These are phyloP conservation scores for Podila horticola DNA, from an alignment of 192 early-diverging fungal species.

Conservation along the genomic window DNA sequence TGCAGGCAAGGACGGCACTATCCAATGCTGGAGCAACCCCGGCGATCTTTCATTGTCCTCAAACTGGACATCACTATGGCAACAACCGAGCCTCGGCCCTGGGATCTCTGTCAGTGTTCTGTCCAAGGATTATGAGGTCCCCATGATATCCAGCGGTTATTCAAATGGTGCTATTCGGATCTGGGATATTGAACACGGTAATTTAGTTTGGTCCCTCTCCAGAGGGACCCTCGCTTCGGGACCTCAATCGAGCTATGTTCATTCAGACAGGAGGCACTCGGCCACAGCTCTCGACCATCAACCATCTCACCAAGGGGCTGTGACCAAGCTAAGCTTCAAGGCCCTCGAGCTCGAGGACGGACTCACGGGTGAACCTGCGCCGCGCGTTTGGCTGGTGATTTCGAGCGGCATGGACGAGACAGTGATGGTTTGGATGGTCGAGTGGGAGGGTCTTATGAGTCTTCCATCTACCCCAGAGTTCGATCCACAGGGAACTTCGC, in stretches of 20 bases:
- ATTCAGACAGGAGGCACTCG: constrained; percentile 8
- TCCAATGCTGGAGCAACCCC: constrained; percentile 32
- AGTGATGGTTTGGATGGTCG: constrained; percentile 49
- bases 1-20: constrained; percentile 34
- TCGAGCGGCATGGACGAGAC: constrained; percentile 44
- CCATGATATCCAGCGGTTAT: constrained; percentile 40
- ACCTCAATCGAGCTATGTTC: not conserved
- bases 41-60: not conserved
- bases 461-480: not conserved
- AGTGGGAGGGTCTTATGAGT: constrained; percentile 45
- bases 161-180: constrained; percentile 41
- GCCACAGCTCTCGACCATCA: constrained; percentile 13
- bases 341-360: constrained; percentile 47
- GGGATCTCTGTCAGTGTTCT: constrained; percentile 18
- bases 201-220: constrained; percentile 39
- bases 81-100: constrained; percentile 7
- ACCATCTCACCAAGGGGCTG: constrained; percentile 35
- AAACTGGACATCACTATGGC: constrained; percentile 19
- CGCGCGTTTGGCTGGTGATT: constrained; percentile 39
- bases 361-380: constrained; percentile 40
- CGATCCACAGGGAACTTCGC: not conserved
- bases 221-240: constrained; percentile 2
- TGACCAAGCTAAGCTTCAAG: constrained; percentile 42
- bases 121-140: constrained; percentile 26
- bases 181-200: constrained; percentile 46